Conservation (phyloP, 148 eudicot species). For the Fagopyrum homotropicum region DNA sequence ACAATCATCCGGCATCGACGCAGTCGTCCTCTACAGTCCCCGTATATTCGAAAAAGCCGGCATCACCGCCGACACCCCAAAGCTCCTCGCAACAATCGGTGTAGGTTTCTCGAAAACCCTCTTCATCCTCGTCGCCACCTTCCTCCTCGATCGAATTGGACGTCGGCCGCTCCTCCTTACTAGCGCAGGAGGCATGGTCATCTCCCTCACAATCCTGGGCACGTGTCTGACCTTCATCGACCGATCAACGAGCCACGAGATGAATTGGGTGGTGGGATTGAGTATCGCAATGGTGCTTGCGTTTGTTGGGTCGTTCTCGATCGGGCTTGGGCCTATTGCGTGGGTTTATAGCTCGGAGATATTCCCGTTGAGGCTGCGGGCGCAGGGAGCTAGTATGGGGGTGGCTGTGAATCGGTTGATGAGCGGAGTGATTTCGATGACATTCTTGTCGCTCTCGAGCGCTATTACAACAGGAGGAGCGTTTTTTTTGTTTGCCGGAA, state of each 20-base stretch:
- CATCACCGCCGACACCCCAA: slow-evolving; percentile 15
- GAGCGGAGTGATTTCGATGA: slow-evolving; percentile 27
- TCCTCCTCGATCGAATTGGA: slow-evolving; percentile 29
- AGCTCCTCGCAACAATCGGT: slow-evolving; percentile 30
- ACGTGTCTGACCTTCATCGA: slow-evolving; percentile 43
- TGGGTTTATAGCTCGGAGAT: slow-evolving; percentile 80
- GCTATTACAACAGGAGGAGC: slow-evolving; percentile 18
- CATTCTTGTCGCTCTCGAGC: slow-evolving; percentile 15
- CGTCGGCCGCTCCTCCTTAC: slow-evolving; percentile 27
- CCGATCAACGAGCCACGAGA: slow-evolving; percentile 15
- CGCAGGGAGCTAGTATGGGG: slow-evolving; percentile 27
- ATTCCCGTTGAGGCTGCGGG: slow-evolving; percentile 34
- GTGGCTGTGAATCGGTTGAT: slow-evolving; percentile 23
- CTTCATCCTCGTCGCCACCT: slow-evolving; percentile 35
- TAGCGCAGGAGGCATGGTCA: slow-evolving; percentile 40
- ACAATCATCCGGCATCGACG: slow-evolving; percentile 43
- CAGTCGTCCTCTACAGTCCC: slow-evolving; percentile 47
- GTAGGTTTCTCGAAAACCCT: slow-evolving; percentile 31
- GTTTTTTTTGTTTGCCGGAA: slow-evolving; percentile 16
- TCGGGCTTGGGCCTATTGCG: slow-evolving; percentile 73
- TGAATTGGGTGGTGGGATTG: slow-evolving; percentile 43
- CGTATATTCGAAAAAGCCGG: slow-evolving; percentile 43
- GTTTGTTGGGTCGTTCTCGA: slow-evolving; percentile 53
- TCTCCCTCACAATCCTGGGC: slow-evolving; percentile 29
- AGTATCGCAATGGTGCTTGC: slow-evolving; percentile 37